Evolutionary conservation across 192 early-diverging fungal species (phyloP).

Genomic region (Podila verticillata): DNA sequence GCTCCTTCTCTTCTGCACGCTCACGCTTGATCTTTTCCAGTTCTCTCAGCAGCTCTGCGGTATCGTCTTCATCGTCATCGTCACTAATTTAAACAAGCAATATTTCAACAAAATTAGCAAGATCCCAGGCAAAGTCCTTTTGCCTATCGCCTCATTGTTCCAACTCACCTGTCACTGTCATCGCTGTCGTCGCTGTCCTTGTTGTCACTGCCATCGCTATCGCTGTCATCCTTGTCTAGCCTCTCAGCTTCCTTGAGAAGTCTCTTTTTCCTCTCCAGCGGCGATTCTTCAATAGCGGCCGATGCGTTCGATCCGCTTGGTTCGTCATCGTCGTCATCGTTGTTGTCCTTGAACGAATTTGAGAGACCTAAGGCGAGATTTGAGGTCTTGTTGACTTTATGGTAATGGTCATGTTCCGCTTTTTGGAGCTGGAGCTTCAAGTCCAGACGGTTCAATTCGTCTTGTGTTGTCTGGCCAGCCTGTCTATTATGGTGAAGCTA

Average conservation of each 20-base stretch:
- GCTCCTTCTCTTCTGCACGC: constrained; percentile 89
- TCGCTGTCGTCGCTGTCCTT: constrained; percentile 57
- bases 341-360: constrained; percentile 46
- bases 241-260: constrained; percentile 58
- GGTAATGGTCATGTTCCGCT: constrained; percentile 75
- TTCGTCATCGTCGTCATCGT: constrained; percentile 39
- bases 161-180: constrained; percentile 46
- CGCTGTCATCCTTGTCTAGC: constrained; percentile 69
- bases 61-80: constrained; percentile 91
- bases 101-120: background rate
- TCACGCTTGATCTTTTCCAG: constrained; percentile 94
- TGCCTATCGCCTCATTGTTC: too few relatives aligned
- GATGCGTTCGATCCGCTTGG: background rate
- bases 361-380: constrained; percentile 25
- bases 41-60: constrained; percentile 83
- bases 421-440: constrained; percentile 72
- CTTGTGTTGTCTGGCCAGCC: constrained; percentile 68
- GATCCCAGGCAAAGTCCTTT: too few relatives aligned
- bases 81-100: constrained; percentile 51
- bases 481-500: constrained; percentile 50
- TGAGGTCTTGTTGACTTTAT: constrained; percentile 49
- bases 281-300: constrained; percentile 7
- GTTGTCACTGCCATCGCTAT: constrained; percentile 61
- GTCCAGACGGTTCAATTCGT: constrained; percentile 68
- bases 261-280: constrained; percentile 42